Evolutionary conservation across 2,329 filamentous ascomycete genomes (phyloP).

Genomic region (Cladosporium sp.): DNA sequence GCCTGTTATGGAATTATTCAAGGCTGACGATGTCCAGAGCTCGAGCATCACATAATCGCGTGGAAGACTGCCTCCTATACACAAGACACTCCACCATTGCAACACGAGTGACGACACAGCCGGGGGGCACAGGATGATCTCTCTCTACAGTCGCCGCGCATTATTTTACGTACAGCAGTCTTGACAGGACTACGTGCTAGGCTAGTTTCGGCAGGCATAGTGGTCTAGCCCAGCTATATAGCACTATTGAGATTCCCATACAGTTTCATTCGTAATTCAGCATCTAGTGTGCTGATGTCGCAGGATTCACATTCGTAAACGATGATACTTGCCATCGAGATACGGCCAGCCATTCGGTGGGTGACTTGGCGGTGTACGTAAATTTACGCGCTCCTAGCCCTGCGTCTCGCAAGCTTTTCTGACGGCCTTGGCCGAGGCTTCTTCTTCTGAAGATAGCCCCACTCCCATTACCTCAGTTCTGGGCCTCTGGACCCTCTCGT

Average conservation of each 20-base stretch:
- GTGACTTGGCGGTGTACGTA: background rate
- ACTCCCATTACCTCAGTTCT: background rate
- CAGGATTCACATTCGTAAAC: background rate
- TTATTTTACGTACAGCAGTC: background rate
- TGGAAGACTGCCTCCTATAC: background rate
- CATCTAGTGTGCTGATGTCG: background rate
- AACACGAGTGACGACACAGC: background rate
- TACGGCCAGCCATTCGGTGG: background rate
- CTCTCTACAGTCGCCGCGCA: background rate
- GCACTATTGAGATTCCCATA: too few relatives aligned
- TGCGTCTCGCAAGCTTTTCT: constrained; percentile 7
- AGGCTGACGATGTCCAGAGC: background rate
- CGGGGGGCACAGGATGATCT: background rate
- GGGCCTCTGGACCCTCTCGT: background rate
- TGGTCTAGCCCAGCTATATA: too few relatives aligned
- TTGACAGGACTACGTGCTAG: background rate
- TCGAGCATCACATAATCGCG: background rate
- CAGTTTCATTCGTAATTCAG: too few relatives aligned
- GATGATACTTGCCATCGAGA: background rate
- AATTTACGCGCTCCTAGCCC: background rate
- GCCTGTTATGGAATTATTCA: too few relatives aligned
- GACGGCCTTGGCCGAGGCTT: constrained; percentile 10
- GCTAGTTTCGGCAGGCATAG: background rate
- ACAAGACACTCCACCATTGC: background rate
- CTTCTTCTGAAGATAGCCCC: background rate